Conservation (phyloP, 768 basidiomycete genomes). For the Leccinum incarnatum region DNA sequence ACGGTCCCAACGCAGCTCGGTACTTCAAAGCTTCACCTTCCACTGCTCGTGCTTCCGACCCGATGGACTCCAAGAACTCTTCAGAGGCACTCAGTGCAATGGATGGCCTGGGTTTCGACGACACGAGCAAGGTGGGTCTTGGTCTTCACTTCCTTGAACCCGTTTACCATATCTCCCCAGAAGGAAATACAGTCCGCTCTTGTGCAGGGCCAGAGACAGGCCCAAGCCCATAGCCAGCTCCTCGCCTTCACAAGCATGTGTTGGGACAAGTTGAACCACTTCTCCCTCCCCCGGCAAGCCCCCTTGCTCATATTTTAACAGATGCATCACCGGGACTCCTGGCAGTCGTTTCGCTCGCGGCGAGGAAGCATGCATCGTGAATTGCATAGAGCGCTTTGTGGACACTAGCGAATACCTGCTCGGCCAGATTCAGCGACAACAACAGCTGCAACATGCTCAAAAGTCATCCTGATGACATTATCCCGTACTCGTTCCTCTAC, state of each 20-base stretch:
- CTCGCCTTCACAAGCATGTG: slow-evolving; percentile 81
- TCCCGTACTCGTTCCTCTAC: neutral
- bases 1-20: slow-evolving; percentile 6
- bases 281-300: neutral
- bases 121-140: slow-evolving; percentile 62
- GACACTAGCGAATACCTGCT: slow-evolving; percentile 85
- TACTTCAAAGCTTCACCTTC: neutral
- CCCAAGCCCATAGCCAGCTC: slow-evolving; percentile 69
- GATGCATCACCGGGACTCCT: slow-evolving; percentile 79
- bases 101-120: slow-evolving; percentile 56
- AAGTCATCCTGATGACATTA: slow-evolving; percentile 7
- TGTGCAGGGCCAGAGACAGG: slow-evolving; percentile 78
- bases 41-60: neutral
- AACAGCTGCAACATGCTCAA: slow-evolving; percentile 46
- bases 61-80: slow-evolving; percentile 25
- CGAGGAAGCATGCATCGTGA: slow-evolving; percentile 80
- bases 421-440: slow-evolving; percentile 51
- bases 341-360: slow-evolving; percentile 73
- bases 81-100: slow-evolving; percentile 33
- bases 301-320: slow-evolving; percentile 31
- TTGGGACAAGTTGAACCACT: slow-evolving; percentile 80
- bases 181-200: slow-evolving; percentile 81
- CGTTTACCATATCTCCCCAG: slow-evolving; percentile 37
- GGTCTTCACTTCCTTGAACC: neutral
- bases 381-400: slow-evolving; percentile 91